Evolutionary conservation across 805 yeast species (phyloP).

Genomic region (Candida ficus): DNA sequence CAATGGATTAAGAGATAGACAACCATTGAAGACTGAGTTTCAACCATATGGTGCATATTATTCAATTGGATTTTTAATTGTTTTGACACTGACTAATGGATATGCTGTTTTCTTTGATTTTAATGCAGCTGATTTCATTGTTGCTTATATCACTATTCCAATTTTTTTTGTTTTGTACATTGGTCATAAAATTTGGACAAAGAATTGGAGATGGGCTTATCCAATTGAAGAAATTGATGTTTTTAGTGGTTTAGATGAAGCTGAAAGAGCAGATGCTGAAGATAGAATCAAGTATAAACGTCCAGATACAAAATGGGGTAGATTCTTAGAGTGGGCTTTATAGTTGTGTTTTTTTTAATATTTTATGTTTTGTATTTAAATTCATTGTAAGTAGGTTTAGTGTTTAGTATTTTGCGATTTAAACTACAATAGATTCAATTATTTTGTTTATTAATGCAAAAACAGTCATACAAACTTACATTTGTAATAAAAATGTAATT

Average conservation of each 20-base stretch:
- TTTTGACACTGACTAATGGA: constrained; percentile 64
- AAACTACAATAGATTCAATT: no score
- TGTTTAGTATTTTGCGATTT: no score
- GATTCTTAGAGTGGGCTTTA: constrained; percentile 18
- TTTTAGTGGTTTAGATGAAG: constrained; percentile 51
- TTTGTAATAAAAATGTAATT: no score
- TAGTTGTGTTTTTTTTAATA: no score
- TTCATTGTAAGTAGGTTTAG: no score
- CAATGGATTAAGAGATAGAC: constrained; percentile 49
- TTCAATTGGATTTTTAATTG: constrained; percentile 41
- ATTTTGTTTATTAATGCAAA: no score
- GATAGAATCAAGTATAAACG: constrained; percentile 12
- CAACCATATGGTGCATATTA: constrained; percentile 58
- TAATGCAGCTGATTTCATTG: constrained; percentile 48
- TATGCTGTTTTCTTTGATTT: constrained; percentile 57
- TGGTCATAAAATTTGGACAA: constrained; percentile 50
- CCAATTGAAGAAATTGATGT: constrained; percentile 59
- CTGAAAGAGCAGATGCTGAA: constrained; percentile 36
- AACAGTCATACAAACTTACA: no score
- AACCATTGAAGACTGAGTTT: constrained; percentile 49
- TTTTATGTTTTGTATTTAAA: no score
- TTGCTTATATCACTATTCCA: constrained; percentile 68
- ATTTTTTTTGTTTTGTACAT: constrained; percentile 46
- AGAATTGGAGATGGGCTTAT: constrained; percentile 39
- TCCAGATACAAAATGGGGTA: constrained; percentile 11